phyloP scores from a whole-genome alignment of 192 early-diverging fungal species.

The Obelidium mucronatum region DNA sequence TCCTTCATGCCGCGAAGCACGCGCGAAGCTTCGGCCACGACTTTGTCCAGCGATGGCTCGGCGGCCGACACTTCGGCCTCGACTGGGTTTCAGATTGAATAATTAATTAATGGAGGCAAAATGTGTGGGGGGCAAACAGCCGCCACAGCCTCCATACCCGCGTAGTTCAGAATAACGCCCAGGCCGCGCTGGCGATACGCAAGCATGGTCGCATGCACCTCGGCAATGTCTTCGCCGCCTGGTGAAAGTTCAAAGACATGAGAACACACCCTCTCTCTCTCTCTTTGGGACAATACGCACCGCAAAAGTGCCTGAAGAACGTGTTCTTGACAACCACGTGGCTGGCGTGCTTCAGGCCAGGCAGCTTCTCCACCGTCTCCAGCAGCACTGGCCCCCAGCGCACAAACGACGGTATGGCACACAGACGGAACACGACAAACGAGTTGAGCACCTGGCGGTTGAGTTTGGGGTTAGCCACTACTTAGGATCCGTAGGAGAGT shows the following conservation, averaged over 20 bases:
- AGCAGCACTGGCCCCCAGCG: conserved; percentile 65
- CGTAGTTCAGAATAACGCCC: conserved; percentile 87
- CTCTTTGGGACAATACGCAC: conserved; percentile 52
- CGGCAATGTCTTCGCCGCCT: conserved; percentile 85
- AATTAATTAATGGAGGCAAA: background rate
- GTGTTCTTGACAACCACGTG: conserved; percentile 72
- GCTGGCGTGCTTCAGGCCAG: conserved; percentile 22
- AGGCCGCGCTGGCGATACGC: conserved; percentile 65
- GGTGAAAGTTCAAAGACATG: background rate
- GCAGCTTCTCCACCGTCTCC: conserved; percentile 54
- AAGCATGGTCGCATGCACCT: conserved; percentile 86
- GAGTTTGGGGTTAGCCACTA: no score
- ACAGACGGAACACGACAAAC: conserved; percentile 75
- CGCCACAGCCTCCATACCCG: conserved; percentile 31
- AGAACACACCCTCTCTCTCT: no score
- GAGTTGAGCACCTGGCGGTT: conserved; percentile 66
- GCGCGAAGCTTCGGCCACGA: conserved; percentile 1
- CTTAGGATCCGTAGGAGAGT: no score
- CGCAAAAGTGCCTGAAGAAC: conserved; percentile 92
- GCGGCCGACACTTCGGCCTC: conserved; percentile 13
- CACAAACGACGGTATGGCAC: conserved; percentile 69
- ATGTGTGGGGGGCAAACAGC: background rate
- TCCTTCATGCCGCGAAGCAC: conserved; percentile 59
- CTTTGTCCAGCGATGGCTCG: background rate
- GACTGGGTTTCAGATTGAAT: conserved; percentile 8